Evolutionary conservation across 495 filamentous ascomycete species (phyloP), one percentile per base, ranked within the genome.

Genomic region (Bryoglossum gracile): DNA sequence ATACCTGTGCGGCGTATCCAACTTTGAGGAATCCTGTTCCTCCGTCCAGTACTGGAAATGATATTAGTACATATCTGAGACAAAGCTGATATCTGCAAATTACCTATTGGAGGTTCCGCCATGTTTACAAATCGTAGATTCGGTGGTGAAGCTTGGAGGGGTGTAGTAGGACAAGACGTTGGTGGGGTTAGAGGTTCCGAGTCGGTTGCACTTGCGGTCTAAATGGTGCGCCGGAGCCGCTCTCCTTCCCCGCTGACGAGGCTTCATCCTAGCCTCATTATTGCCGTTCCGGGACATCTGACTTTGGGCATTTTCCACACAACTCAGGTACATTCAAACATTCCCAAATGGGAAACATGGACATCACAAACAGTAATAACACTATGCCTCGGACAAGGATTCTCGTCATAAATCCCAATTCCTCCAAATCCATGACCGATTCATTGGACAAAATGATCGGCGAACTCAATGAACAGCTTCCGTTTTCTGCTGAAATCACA

Each of bases 11-110:
- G 51, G 92, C 94, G 76, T 96, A 97, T 66, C 92, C 92, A 70
- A 95, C 92, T 72, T 99, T 99, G 67, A 97, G 84, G 80, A 97
- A 99, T 67, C 92, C 92, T 62, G 92, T 98, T 70, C 92, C 92
- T 79, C 94, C 94, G 80, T 98, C 92, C 78, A 98, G 90, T 64
- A 98, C 92, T 97, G 65, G 50, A 46, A 43, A 53, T 41, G 53
- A 30, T 50, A 34, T 64, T 52, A 65, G 64, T 48, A 63, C 50
- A 22, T 18, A 16, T 4, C n/a, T 30, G 51, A 50, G 51, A 38
- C 19, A 8, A 24, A 16, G n/a, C 23, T 13, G 39, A 9, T 56
- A 55, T 54, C 56, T 46, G 50, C 50, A 56, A 55, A 63, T 23
- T 75, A 84, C 81, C 81, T 72, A 86, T 84, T 65, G 82, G 81